Conservation (phyloP, 2,329 filamentous ascomycete genomes). For the Chalaropsis thielavioides region DNA sequence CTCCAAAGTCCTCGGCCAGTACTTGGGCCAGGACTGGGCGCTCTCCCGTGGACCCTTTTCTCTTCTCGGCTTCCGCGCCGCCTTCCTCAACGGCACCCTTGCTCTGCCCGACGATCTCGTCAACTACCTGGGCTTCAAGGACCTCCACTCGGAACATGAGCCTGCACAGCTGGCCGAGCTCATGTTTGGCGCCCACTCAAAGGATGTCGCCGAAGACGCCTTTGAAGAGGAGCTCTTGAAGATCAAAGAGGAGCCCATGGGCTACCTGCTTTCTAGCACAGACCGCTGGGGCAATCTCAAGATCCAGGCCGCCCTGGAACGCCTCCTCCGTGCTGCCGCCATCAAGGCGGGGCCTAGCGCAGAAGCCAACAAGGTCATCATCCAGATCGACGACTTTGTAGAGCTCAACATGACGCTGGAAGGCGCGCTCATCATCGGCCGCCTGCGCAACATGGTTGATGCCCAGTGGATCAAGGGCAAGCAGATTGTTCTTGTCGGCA, state of each 20-base stretch:
- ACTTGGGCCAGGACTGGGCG: slow-evolving; percentile 48
- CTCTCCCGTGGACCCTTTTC: slow-evolving; percentile 35
- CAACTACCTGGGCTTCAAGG: slow-evolving; percentile 14
- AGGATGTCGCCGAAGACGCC: slow-evolving; percentile 18
- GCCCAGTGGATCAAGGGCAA: slow-evolving; percentile 56
- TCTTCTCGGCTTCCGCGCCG: slow-evolving; percentile 41
- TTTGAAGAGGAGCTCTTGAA: slow-evolving; percentile 34
- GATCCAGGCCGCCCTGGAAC: slow-evolving; percentile 41
- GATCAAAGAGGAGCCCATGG: slow-evolving; percentile 26
- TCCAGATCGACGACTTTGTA: slow-evolving; percentile 69
- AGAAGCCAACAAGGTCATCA: slow-evolving; percentile 42
- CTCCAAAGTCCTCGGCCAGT: slow-evolving; percentile 52
- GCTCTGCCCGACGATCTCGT: slow-evolving; percentile 24
- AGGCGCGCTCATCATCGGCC: slow-evolving; percentile 53
- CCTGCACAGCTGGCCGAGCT: slow-evolving; percentile 15
- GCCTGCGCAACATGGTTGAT: slow-evolving; percentile 58
- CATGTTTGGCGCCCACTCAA: slow-evolving; percentile 13
- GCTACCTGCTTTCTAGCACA: slow-evolving; percentile 24
- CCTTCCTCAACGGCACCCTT: slow-evolving; percentile 40
- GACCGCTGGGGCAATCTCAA: slow-evolving; percentile 50
- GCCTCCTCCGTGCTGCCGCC: slow-evolving; percentile 38
- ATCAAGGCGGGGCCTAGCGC: slow-evolving; percentile 22
- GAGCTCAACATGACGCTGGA: slow-evolving; percentile 58
- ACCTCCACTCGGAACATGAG: slow-evolving; percentile 25
- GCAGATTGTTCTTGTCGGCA: slow-evolving; percentile 66